A percentile compares a stretch with the other conserved stretches of the same genome.
phyloP scores from a whole-genome alignment of 257 asterid genomes.

The Coffea canephora region DNA sequence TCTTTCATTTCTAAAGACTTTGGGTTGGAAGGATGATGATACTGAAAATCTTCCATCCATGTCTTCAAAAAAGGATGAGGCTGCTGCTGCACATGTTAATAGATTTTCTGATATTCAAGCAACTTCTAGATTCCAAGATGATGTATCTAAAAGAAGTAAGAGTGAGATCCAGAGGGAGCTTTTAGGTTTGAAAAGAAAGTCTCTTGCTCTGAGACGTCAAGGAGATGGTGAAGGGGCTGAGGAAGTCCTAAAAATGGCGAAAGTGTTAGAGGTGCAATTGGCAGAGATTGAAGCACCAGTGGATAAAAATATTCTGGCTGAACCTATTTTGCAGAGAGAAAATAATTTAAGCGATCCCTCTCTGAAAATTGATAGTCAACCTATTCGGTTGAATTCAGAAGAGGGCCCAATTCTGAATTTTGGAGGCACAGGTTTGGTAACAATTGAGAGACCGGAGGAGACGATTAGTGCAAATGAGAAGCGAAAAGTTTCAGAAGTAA shows the following conservation, averaged over 20 bases:
- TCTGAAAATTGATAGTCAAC: conserved; percentile 19
- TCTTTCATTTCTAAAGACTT: conserved; percentile 68
- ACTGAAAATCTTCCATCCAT: conserved; percentile 25
- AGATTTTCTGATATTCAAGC: conserved; percentile 30
- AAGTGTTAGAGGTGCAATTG: conserved; percentile 58
- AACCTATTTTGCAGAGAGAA: conserved; percentile 22
- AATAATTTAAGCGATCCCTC: conserved; percentile 14
- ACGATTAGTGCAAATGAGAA: conserved; percentile 29
- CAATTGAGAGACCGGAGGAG: conserved; percentile 18
- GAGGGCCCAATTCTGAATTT: conserved; percentile 13
- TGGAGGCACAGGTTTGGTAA: neutral
- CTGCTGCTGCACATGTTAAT: conserved; percentile 16
- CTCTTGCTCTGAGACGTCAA: conserved; percentile 73
- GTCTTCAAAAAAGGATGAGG: conserved; percentile 21
- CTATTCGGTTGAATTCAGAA: conserved; percentile 25
- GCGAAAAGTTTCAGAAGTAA: conserved; percentile 22
- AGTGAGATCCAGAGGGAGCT: conserved; percentile 84
- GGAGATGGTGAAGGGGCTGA: conserved; percentile 81
- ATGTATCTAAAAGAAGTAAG: conserved; percentile 50
- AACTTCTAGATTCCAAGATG: conserved; percentile 19
- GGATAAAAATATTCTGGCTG: conserved; percentile 29
- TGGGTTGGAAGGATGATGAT: conserved; percentile 87
- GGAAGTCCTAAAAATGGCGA: conserved; percentile 64
- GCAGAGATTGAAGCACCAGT: conserved; percentile 53
- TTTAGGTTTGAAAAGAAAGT: conserved; percentile 72